Conservation (phyloP, 2,329 filamentous ascomycete genomes). For the Arthrobotrys megalospora region DNA sequence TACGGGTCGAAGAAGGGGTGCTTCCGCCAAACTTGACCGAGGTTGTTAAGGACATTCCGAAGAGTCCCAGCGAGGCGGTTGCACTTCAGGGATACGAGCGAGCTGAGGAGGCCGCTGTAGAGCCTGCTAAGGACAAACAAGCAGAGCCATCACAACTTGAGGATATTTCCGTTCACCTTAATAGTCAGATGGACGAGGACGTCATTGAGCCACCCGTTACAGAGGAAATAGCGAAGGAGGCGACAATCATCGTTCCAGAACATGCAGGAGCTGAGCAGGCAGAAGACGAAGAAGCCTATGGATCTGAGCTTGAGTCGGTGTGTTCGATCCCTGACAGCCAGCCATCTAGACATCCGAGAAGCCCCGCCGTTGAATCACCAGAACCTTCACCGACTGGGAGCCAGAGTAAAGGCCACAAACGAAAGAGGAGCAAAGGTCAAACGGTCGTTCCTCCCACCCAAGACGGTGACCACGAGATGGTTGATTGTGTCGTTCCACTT, state of each 20-base stretch:
- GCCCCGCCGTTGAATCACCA: constrained; percentile 25
- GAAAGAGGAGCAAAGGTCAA: constrained; percentile 55
- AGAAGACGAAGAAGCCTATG: constrained; percentile 30
- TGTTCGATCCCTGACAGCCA: constrained; percentile 47
- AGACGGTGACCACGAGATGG: constrained; percentile 47
- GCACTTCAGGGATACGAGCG: constrained; percentile 43
- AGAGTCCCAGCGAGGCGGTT: constrained; percentile 45
- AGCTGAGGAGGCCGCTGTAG: not conserved
- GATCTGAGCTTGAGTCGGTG: constrained; percentile 37
- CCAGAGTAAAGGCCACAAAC: constrained; percentile 45
- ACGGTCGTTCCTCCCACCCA: not conserved
- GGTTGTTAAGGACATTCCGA: constrained; percentile 39
- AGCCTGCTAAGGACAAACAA: not conserved
- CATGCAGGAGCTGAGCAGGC: not conserved
- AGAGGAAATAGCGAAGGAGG: constrained; percentile 11
- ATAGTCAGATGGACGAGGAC: constrained; percentile 43
- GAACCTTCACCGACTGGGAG: constrained; percentile 13
- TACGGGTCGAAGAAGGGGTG: constrained; percentile 50
- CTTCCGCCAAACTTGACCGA: constrained; percentile 41
- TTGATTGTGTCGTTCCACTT: constrained; percentile 30
- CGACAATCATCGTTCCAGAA: constrained; percentile 2
- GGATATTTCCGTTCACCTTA: constrained; percentile 50
- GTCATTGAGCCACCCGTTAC: not conserved
- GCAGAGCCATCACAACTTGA: constrained; percentile 31
- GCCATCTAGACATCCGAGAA: constrained; percentile 31